Conservation (phyloP, 495 filamentous ascomycete genomes). For the Trypethelium eluteriae region DNA sequence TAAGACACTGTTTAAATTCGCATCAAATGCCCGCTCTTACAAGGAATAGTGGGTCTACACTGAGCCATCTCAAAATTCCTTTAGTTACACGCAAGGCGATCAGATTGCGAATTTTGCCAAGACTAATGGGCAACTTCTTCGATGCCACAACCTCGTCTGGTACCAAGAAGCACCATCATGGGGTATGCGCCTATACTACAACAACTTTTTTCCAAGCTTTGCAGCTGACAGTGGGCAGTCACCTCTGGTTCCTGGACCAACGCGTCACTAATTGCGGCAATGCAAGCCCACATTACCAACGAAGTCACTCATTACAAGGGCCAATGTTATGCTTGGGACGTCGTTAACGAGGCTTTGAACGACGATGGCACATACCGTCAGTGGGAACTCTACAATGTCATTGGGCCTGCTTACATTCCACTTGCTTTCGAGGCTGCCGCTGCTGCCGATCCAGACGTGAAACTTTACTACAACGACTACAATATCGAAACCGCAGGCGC, state of each 20-base stretch:
- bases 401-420: conserved; percentile 28
- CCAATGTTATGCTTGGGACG: conserved; percentile 31
- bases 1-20: not conserved
- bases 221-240: conserved; percentile 27
- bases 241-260: conserved; percentile 20
- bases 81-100: conserved; percentile 27
- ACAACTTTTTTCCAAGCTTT: conserved; percentile 28
- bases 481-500: conserved; percentile 48
- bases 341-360: conserved; percentile 34
- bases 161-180: conserved; percentile 8
- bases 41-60: conserved; percentile 36
- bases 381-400: conserved; percentile 25
- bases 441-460: conserved; percentile 47
- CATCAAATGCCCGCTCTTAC: not conserved
- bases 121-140: conserved; percentile 21
- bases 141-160: conserved; percentile 23
- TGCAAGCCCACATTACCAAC: conserved; percentile 31
- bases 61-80: conserved; percentile 35
- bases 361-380: conserved; percentile 20
- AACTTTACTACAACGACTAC: conserved; percentile 65
- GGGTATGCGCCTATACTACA: not conserved
- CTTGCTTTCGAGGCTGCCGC: conserved; percentile 42
- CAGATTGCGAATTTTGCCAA: conserved; percentile 22
- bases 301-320: conserved; percentile 23
- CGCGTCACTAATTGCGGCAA: conserved; percentile 19